Evolutionary conservation across 139 green algal species (phyloP), one percentile per base, ranked within the genome.

Genomic region (Chlorella vulgaris): DNA sequence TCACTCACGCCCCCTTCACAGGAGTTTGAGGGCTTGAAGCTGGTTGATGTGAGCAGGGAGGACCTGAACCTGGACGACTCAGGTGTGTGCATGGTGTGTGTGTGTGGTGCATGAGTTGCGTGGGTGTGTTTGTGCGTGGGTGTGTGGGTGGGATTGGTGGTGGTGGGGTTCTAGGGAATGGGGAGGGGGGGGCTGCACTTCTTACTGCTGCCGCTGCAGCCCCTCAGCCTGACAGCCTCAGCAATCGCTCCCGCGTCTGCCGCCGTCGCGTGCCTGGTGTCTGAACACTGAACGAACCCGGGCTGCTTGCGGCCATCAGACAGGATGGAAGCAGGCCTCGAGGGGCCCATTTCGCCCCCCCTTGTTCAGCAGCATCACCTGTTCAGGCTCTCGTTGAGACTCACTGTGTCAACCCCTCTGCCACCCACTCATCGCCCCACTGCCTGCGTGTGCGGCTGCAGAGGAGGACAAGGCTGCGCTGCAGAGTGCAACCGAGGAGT

Each of bases 11-110:
- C n/a, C n/a, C n/a, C 39, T 7, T 2, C 40, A 19, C 75, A 70
- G n/a, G 89, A 94, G 70, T 98, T 93, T 80, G 88, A 93, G 10
- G 96, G 96, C 26, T 87, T 94, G 66, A 83, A 94, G 62, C 81
- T 99, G 43, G 87, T 94, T 51, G 97, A 99, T 78, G 94, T 99
- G n/a, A 91, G 89, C 43, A 96, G 98, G 79, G 97, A 99, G 86
- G 94, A 93, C 33, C 74, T 98, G n/a, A 78, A 94, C 71, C 78
- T 98, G 24, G 91, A 88, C 15, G 88, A 91, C 35, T 69, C 39
- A 47, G 89, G 90, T 78, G 70, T 6, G 70, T 24, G 40, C 47
- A 24, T 10, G 13, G 47, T 15, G 10, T 10, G 13, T 10, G 13
- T 55, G n/a, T n/a, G n/a, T n/a, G n/a, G n/a, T n/a, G n/a, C n/a